Evolutionary conservation across 225 moss, liverwort and hornwort genomes (phyloP).

Genomic region (Polytrichum commune): DNA sequence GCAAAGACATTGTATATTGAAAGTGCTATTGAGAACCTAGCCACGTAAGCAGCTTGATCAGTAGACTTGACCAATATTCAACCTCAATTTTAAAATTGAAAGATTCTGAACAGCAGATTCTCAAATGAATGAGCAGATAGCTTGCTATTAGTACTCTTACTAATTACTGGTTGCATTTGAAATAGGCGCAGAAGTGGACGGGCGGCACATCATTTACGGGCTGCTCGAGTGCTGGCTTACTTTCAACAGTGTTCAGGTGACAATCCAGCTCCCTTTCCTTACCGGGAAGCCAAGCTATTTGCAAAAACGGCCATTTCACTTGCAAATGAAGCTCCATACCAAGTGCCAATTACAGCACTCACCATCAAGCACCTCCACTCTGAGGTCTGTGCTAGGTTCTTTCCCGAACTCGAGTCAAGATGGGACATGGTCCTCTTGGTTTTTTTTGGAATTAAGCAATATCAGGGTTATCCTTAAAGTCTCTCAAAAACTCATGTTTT

Average conservation of each 20-base stretch:
- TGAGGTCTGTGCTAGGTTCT: slow-evolving; percentile 46
- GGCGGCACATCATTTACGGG: slow-evolving; percentile 67
- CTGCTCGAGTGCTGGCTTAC: slow-evolving; percentile 75
- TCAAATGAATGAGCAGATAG: no score
- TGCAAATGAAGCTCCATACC: slow-evolving; percentile 59
- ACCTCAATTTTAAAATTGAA: no score
- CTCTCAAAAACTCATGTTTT: no score
- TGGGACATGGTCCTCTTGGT: not conserved
- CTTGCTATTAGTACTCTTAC: no score
- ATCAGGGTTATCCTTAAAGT: no score
- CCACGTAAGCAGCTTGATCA: slow-evolving; percentile 36
- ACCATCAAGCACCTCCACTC: slow-evolving; percentile 79
- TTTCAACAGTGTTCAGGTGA: slow-evolving; percentile 72
- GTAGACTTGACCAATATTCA: no score
- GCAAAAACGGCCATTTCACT: slow-evolving; percentile 73
- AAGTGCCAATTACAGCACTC: slow-evolving; percentile 67
- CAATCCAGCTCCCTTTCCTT: slow-evolving; percentile 68
- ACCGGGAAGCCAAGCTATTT: slow-evolving; percentile 69
- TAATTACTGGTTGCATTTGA: no score
- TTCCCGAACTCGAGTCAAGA: no score
- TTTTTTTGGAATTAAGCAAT: not conserved
- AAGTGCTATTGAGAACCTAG: slow-evolving; percentile 65
- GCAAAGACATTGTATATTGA: slow-evolving; percentile 61
- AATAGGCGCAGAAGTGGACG: slow-evolving; percentile 15
- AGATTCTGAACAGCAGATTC: not conserved